Percentiles rank a stretch among this genome's conserved stretches.
These are phyloP conservation scores for Leccinum solheimii DNA, from an alignment of 1,284 basidiomycete genomes.

Conservation along the genomic window DNA sequence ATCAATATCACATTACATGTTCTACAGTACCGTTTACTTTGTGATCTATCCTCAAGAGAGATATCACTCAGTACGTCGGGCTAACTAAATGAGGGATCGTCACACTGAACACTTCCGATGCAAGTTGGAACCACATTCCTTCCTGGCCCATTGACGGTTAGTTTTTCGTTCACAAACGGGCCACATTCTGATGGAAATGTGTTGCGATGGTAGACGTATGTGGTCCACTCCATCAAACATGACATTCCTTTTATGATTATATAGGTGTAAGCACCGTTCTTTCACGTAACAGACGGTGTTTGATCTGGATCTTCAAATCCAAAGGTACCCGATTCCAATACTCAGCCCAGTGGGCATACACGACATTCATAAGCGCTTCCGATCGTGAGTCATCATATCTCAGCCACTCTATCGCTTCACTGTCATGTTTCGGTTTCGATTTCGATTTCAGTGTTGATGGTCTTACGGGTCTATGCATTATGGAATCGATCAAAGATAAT, in stretches of 20 bases:
- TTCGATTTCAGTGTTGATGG: not conserved
- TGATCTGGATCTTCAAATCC: not conserved
- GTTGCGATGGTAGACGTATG: not conserved
- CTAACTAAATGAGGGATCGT: not conserved
- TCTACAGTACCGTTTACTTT: not conserved
- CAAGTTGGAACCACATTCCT: not conserved
- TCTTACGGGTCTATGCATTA: not conserved
- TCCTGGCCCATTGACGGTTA: not conserved
- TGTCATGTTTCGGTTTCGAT: not conserved
- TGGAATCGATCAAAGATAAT: not conserved
- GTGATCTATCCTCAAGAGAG: not conserved
- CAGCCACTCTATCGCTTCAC: not conserved
- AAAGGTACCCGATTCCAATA: not conserved
- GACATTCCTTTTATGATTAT: not conserved
- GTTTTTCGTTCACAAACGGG: not conserved
- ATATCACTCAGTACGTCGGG: not conserved
- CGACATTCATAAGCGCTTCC: not conserved
- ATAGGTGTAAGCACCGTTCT: not conserved
- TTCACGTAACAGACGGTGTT: not conserved
- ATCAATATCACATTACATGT: not conserved
- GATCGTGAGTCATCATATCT: not conserved
- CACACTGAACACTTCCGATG: not conserved
- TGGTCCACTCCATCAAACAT: not conserved
- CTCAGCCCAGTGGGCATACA: not conserved
- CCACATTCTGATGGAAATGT: not conserved